A percentile compares a stretch with the other conserved stretches of the same genome.
Evolutionary conservation across 768 basidiomycete species (phyloP).

Genomic region (Russula vinacea): DNA sequence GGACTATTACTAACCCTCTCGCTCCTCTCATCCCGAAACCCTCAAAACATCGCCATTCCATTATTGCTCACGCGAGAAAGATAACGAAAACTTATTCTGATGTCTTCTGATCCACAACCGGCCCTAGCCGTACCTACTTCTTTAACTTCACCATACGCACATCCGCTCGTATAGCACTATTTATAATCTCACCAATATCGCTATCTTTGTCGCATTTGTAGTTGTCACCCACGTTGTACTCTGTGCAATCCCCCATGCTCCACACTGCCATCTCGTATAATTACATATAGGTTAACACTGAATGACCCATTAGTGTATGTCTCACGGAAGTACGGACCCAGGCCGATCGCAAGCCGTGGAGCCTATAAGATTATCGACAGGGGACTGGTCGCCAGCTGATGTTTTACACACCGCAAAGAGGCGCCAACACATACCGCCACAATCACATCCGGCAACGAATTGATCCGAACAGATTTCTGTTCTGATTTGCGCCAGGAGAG

Average conservation of each 20-base stretch:
- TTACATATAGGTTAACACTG: conserved; percentile 19
- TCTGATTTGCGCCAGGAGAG: conserved; percentile 21
- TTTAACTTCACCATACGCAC: conserved; percentile 23
- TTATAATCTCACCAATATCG: conserved; percentile 25
- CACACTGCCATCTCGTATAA: conserved; percentile 10
- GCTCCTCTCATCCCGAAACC: neutral
- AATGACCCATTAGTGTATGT: conserved; percentile 11
- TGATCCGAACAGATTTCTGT: conserved; percentile 2
- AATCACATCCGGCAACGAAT: conserved; percentile 17
- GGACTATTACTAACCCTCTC: conserved; percentile 11
- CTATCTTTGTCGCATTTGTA: conserved; percentile 12
- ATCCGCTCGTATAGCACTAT: conserved; percentile 24
- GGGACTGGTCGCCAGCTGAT: neutral
- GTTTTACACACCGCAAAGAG: conserved; percentile 3
- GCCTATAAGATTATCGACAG: neutral
- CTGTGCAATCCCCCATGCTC: neutral
- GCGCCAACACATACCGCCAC: conserved; percentile 18
- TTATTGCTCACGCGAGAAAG: neutral
- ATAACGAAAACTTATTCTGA: conserved; percentile 7
- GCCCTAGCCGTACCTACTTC: neutral
- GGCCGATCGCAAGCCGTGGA: conserved; percentile 11
- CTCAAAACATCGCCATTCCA: conserved; percentile 5
- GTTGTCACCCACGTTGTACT: conserved; percentile 8
- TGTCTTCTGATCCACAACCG: conserved; percentile 15
- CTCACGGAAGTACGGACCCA: conserved; percentile 10